phyloP scores from a whole-genome alignment of 2,329 filamentous ascomycete species.

The Phaeomoniella chlamydospora region DNA sequence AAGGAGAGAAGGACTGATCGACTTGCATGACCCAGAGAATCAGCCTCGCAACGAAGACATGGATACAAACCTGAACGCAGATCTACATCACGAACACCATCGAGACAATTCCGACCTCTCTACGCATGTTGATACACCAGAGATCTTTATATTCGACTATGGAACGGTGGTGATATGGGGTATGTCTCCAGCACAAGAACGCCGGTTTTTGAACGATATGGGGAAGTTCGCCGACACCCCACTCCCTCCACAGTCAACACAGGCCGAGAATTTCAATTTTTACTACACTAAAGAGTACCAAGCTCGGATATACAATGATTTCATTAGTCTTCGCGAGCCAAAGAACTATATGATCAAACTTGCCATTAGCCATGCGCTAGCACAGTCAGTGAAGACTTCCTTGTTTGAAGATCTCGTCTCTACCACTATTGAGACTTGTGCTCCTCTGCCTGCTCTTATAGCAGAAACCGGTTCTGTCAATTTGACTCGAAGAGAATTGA shows the following conservation, averaged over 20 bases:
- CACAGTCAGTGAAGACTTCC: constrained; percentile 95
- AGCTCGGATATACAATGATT: constrained; percentile 97
- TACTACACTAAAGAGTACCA: constrained; percentile 98
- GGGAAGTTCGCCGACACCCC: constrained; percentile 90
- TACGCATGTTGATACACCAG: constrained; percentile 76
- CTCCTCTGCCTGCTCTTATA: constrained; percentile 85
- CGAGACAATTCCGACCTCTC: constrained; percentile 50
- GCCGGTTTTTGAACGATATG: constrained; percentile 82
- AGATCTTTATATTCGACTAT: constrained; percentile 94
- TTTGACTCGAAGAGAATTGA: constrained; percentile 78
- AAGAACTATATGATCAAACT: constrained; percentile 97
- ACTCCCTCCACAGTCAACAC: constrained; percentile 72
- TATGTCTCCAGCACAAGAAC: constrained; percentile 82
- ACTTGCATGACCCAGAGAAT: constrained; percentile 35
- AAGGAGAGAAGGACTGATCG: constrained; percentile 47
- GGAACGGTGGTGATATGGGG: constrained; percentile 98
- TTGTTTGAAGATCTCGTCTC: constrained; percentile 92
- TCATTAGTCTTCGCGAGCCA: constrained; percentile 87
- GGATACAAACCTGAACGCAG: constrained; percentile 2
- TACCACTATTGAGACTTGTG: constrained; percentile 83
- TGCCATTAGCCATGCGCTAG: constrained; percentile 87
- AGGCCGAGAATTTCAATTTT: constrained; percentile 97
- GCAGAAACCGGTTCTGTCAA: constrained; percentile 85
- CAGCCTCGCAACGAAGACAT: constrained; percentile 9
- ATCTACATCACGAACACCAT: constrained; percentile 24